A percentile compares a stretch with the other conserved stretches of the same genome.
These are phyloP conservation scores for Lactarius sp. DNA, from an alignment of 768 basidiomycete genomes.

Conservation along the genomic window DNA sequence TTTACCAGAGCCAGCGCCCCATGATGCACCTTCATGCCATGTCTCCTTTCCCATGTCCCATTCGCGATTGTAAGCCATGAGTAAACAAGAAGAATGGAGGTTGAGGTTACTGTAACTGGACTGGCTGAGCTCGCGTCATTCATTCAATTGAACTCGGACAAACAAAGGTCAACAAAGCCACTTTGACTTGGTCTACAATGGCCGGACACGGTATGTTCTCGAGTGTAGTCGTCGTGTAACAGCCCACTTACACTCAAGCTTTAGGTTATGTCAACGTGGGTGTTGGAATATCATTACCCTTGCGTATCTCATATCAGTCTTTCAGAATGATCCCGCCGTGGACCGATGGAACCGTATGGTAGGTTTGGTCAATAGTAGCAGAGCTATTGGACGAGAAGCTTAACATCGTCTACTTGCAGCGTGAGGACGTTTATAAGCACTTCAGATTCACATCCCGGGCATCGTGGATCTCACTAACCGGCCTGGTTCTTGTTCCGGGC, in stretches of 20 bases:
- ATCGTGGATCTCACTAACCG: conserved; percentile 55
- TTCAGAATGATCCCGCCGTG: conserved; percentile 45
- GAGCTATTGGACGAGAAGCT: conserved; percentile 1
- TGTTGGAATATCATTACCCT: not conserved
- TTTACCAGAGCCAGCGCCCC: conserved; percentile 41
- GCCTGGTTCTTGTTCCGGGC: conserved; percentile 61
- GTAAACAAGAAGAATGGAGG: conserved; percentile 22
- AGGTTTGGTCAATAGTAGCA: conserved; percentile 11
- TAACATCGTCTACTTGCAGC: conserved; percentile 38
- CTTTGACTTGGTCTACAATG: conserved; percentile 38
- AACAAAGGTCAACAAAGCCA: conserved; percentile 28
- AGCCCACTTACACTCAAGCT: not conserved
- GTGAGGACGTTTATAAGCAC: conserved; percentile 77
- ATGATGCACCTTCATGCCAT: conserved; percentile 44
- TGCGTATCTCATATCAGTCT: conserved; percentile 16
- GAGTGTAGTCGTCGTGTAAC: not conserved
- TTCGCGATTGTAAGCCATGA: conserved; percentile 53
- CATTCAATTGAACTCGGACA: conserved; percentile 9
- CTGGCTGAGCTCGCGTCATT: not conserved
- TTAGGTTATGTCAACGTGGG: conserved; percentile 57
- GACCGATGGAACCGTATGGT: conserved; percentile 61
- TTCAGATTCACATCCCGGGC: conserved; percentile 76
- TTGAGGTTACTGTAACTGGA: conserved; percentile 27
- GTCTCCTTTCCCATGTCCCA: conserved; percentile 78
- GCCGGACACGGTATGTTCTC: conserved; percentile 57